Evolutionary conservation across 2,329 filamentous ascomycete species (phyloP).

Genomic region (Hypomyces perniciosus): DNA sequence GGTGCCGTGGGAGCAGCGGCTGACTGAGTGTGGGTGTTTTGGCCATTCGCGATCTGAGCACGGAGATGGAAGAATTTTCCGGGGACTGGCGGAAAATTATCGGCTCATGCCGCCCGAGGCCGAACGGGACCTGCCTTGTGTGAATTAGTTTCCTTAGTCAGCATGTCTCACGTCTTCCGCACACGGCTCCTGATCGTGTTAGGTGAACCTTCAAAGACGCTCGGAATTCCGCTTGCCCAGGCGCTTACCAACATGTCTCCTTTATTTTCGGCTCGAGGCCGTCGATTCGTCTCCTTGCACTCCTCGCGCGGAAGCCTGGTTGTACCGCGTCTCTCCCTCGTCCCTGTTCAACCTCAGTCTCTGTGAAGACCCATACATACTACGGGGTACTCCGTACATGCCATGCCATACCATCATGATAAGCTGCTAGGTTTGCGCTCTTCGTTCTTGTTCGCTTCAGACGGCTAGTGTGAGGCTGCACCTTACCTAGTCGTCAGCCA

Average conservation of each 20-base stretch:
- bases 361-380: no score
- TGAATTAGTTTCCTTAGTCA: neutral
- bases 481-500: neutral
- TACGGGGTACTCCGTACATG: neutral
- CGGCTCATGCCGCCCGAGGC: conserved; percentile 2
- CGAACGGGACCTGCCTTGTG: neutral
- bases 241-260: no score
- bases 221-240: no score
- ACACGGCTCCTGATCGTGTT: no score
- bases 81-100: conserved; percentile 17
- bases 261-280: no score
- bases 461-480: neutral
- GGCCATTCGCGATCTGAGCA: conserved; percentile 21
- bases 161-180: no score
- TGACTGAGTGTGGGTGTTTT: conserved; percentile 27
- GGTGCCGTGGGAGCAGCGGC: conserved; percentile 24
- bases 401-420: neutral
- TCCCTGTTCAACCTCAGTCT: no score
- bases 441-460: conserved; percentile 11
- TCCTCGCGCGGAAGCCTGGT: no score
- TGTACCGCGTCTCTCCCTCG: no score
- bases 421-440: neutral
- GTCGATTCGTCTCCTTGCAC: no score
- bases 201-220: no score
- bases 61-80: conserved; percentile 34